Evolutionary conservation across 148 eudicot genomes (phyloP).

Genomic region (Rheum nobile): DNA sequence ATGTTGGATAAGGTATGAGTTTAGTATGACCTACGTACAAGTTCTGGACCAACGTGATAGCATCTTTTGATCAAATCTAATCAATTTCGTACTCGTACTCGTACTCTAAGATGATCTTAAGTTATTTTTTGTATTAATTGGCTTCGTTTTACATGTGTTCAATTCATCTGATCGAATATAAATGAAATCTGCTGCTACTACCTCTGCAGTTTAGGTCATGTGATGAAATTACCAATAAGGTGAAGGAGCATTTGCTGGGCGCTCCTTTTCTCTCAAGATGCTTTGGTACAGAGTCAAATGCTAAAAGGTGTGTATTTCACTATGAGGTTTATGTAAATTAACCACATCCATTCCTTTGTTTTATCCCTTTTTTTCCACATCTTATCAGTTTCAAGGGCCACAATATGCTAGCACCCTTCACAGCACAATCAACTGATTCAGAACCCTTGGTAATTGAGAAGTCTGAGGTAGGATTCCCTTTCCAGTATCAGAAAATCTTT

Average conservation of each 20-base stretch:
- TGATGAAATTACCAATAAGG: background rate
- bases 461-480: slow-evolving; percentile 51
- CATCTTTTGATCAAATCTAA: background rate
- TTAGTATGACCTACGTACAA: background rate
- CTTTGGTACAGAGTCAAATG: no score
- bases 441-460: slow-evolving; percentile 70
- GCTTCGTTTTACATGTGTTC: background rate
- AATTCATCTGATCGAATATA: background rate
- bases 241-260: no score
- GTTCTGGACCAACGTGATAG: background rate
- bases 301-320: no score
- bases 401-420: slow-evolving; percentile 91
- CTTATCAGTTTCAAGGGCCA: slow-evolving; percentile 64
- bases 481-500: no score
- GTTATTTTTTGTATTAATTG: background rate
- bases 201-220: background rate
- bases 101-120: background rate
- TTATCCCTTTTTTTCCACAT: no score
- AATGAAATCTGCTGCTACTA: background rate
- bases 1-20: background rate
- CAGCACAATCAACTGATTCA: slow-evolving; percentile 69
- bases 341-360: no score
- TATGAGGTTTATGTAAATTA: no score
- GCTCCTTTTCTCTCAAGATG: no score
- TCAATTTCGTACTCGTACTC: background rate